Base-by-base conservation (phyloP, 1,139 yeast genomes). In the Pichiaceae sp. region DNA sequence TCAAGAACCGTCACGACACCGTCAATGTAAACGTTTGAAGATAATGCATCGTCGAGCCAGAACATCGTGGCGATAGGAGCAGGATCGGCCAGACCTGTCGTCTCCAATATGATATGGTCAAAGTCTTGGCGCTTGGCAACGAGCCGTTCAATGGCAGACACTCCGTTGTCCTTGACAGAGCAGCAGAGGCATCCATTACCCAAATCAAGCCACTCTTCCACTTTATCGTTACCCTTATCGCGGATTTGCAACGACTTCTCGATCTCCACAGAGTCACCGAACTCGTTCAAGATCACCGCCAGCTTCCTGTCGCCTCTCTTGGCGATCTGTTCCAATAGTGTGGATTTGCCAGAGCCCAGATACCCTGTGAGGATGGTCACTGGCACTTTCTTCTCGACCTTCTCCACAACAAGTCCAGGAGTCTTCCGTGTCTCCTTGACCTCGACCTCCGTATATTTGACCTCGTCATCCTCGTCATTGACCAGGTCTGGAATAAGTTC, bases 51-150 rank as follows among this genome's bases (percentile, higher is more conserved):
- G 56, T 91, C 98, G 29, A 89, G 67, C 98, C 98, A 91, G 59
- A 91, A 91, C 96, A 91, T 91, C 47, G 78, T 76, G 7, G 96
- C 96, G 27, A 91, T 86, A 0, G 97, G 97, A 0, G 82, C 96
- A 0, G 98, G 98, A 54, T 91, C 97, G 0, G 99, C 98, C n/a
- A 93, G 70, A 0, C 99, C 99, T 0, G 96, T 86, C 0, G 99
- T 93, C 55, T 91, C 99, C 39, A 93, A 63, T 20, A 91, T 59
- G 20, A 91, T 87, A 53, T 91, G 84, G 56, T 93, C 98, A 41
- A 91, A 89, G 1, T 52, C 58, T 38, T 70, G 71, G 32, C 75
- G 80, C 34, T 78, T 71, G 34, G 77, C 81, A 48, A 91, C 78
- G 49, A 91, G 70, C 42, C 85, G 77, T 57, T 91, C 99, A 42